A percentile compares a stretch with the other conserved stretches of the same genome.
Conservation (phyloP, 2,329 filamentous ascomycete species). For the Botryotinia calthae region DNA sequence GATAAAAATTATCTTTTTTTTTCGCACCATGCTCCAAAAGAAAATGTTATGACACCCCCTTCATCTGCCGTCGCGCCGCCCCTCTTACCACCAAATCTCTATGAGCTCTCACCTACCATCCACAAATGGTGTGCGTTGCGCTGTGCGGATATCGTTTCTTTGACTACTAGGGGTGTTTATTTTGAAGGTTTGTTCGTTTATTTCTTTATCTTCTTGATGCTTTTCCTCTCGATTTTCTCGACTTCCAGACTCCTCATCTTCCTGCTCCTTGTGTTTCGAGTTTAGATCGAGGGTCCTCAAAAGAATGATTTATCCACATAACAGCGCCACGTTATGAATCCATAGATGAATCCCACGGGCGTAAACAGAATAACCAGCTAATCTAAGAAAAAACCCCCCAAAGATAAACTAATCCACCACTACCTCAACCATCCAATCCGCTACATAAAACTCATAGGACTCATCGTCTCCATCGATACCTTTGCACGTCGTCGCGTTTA, state of each 20-base stretch:
- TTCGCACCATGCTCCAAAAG: conserved; percentile 10
- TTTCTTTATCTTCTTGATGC: neutral
- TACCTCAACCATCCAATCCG: conserved; percentile 70
- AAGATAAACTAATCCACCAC: conserved; percentile 62
- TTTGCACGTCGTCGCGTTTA: conserved; percentile 48
- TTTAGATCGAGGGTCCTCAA: no score
- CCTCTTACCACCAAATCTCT: conserved; percentile 60
- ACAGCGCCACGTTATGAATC: neutral
- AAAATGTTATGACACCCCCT: conserved; percentile 51
- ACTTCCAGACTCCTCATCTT: neutral
- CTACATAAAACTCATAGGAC: conserved; percentile 69
- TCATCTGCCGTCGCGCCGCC: conserved; percentile 32
- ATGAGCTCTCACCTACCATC: conserved; percentile 59
- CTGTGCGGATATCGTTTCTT: conserved; percentile 48
- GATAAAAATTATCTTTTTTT: neutral
- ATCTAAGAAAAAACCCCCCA: neutral
- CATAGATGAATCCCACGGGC: neutral
- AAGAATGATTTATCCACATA: no score
- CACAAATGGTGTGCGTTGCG: conserved; percentile 58
- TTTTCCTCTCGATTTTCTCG: neutral
- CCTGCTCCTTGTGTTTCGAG: neutral
- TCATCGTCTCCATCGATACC: conserved; percentile 63
- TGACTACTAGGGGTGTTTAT: conserved; percentile 47
- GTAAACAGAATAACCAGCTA: neutral
- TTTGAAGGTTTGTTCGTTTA: conserved; percentile 50